A percentile compares a stretch with the other conserved stretches of the same genome.
These are phyloP conservation scores for Colletotrichum coccodes DNA, from an alignment of 2,329 filamentous ascomycete genomes.

Conservation along the genomic window DNA sequence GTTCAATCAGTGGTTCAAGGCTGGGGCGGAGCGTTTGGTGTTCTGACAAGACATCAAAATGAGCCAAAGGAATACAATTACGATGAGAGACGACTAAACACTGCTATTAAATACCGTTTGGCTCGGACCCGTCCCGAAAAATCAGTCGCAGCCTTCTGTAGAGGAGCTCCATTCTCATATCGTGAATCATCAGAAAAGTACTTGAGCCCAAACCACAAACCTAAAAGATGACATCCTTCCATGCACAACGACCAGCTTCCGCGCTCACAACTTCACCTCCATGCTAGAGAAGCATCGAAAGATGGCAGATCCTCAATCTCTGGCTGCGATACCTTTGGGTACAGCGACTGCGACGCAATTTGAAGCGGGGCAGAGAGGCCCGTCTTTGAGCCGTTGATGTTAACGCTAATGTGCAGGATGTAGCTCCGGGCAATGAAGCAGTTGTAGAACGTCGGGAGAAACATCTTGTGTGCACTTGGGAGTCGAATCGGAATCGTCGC, in stretches of 20 bases:
- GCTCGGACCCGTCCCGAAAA: no score
- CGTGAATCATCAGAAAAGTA: not conserved
- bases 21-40: not conserved
- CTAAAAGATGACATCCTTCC: not conserved
- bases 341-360: slow-evolving; percentile 53
- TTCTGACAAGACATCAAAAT: not conserved
- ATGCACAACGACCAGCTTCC: no score
- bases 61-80: not conserved
- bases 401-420: slow-evolving; percentile 57
- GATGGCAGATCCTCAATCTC: slow-evolving; percentile 4
- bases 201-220: not conserved
- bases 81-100: no score
- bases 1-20: slow-evolving; percentile 42
- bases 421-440: slow-evolving; percentile 67
- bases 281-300: slow-evolving; percentile 19
- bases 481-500: slow-evolving; percentile 60
- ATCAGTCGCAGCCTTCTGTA: not conserved
- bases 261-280: not conserved
- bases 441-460: slow-evolving; percentile 67
- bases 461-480: slow-evolving; percentile 57
- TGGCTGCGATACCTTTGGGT: slow-evolving; percentile 36
- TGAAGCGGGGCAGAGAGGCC: slow-evolving; percentile 62
- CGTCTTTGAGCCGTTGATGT: slow-evolving; percentile 52
- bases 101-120: no score
- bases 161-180: no score